Evolutionary conservation across 2,329 filamentous ascomycete genomes (phyloP), one percentile per base, ranked within the genome.

Genomic region (Eutypa lata): DNA sequence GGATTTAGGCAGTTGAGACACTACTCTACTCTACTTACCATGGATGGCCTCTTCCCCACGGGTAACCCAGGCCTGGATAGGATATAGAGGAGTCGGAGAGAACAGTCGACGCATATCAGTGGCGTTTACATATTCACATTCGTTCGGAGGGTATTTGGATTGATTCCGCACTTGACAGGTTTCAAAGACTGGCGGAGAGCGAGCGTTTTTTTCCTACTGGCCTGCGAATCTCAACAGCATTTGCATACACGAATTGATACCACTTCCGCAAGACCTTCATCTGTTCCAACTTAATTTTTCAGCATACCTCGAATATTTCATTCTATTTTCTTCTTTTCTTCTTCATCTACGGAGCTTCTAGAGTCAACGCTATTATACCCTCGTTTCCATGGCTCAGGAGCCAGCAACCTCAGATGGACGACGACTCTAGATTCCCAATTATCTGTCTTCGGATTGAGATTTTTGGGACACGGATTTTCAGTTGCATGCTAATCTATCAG

Each of bases 241-340:
- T 56, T 62, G 54, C 58, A 62, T 59, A 58, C 57, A 60, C 55
- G 58, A n/a, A 42, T 54, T 59, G 57, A 59, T 60, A 60, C 57
- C 58, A 60, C 48, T 42, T 33, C 44, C 47, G 48, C 51, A 45
- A 28, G 42, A 45, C 49, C 58, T 58, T 38, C 35, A 38, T 38
- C 43, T 35, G 51, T 44, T 21, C 52, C 56, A 51, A 21, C 52
- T 50, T 50, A 55, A 22, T 50, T 28, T 53, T 48, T 19, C 51
- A 33, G 42, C 45, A 44, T 46, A 56, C 35, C 26, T 48, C n/a
- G n/a, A 50, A 21, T 53, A 37, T 47, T 56, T 50, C 54, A 33
- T 58, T 60, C 56, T 42, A 45, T 55, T 56, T 47, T 24, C n/a
- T 45, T 31, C 26, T 31, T 31, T 31, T 31, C 26, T 31, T 31